phyloP scores from a whole-genome alignment of 306 rosid species.

The Cajanus cajan region DNA sequence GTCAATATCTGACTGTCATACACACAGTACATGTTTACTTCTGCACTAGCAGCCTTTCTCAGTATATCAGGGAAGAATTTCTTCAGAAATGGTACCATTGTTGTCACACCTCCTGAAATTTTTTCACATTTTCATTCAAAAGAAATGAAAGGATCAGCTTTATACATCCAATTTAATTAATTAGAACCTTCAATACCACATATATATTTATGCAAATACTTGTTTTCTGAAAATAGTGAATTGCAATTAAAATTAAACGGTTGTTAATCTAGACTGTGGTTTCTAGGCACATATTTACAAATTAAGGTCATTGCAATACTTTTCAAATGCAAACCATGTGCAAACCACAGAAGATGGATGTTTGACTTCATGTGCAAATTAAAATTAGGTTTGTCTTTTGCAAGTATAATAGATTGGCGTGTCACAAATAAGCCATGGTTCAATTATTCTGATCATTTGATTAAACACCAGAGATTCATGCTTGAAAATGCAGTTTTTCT shows the following conservation, averaged over 20 bases:
- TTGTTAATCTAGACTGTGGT: neutral
- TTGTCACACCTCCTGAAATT: slow-evolving; percentile 65
- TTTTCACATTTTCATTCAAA: neutral
- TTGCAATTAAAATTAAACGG: neutral
- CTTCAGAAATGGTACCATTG: slow-evolving; percentile 64
- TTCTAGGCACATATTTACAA: neutral
- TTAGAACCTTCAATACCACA: neutral
- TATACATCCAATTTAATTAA: neutral
- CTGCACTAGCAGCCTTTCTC: slow-evolving; percentile 36
- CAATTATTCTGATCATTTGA: neutral
- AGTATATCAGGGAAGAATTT: slow-evolving; percentile 61
- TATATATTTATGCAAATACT: neutral
- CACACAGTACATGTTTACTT: slow-evolving; percentile 53
- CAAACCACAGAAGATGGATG: neutral
- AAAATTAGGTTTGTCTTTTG: neutral
- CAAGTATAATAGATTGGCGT: neutral
- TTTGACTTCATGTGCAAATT: too few relatives aligned
- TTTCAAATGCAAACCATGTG: neutral
- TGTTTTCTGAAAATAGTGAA: neutral
- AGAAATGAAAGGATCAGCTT: neutral
- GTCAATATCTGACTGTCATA: slow-evolving; percentile 69
- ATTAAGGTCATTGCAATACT: neutral
- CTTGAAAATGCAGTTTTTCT: neutral
- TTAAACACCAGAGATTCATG: neutral
- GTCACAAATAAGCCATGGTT: neutral